Percentiles rank a stretch among this genome's conserved stretches.
These are phyloP conservation scores for Meira nashicola DNA, from an alignment of 1,284 basidiomycete genomes.

Conservation along the genomic window DNA sequence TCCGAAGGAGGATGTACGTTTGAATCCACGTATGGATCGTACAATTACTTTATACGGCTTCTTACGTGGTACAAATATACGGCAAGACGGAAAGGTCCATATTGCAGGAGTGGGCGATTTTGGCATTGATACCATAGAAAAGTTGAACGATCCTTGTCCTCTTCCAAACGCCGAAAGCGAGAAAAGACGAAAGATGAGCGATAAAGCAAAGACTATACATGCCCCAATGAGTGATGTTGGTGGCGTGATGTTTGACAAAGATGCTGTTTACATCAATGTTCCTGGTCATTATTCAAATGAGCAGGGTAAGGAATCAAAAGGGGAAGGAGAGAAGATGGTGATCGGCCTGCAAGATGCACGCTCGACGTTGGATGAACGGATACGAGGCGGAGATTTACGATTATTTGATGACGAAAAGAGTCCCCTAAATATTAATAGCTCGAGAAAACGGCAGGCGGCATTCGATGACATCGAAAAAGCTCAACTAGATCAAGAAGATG, in stretches of 20 bases:
- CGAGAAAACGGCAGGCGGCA: conserved; percentile 35
- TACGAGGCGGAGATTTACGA: conserved; percentile 75
- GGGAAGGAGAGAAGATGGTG: conserved; percentile 96
- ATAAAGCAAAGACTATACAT: conserved; percentile 91
- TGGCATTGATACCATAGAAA: conserved; percentile 67
- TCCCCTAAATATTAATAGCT: conserved; percentile 16
- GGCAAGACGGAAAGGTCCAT: conserved; percentile 75
- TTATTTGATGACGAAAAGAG: conserved; percentile 71
- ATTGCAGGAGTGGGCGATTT: conserved; percentile 88
- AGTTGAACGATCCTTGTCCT: conserved; percentile 87
- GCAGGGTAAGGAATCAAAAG: conserved; percentile 54
- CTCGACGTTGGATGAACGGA: conserved; percentile 75
- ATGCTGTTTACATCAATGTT: conserved; percentile 96
- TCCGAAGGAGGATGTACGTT: conserved; percentile 73
- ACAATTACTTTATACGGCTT: conserved; percentile 92
- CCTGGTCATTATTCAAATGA: conserved; percentile 80
- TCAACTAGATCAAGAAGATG: conserved; percentile 34
- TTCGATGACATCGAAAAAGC: conserved; percentile 51
- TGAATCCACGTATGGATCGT: conserved; percentile 81
- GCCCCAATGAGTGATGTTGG: conserved; percentile 99
- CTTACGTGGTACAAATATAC: conserved; percentile 59
- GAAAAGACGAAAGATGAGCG: conserved; percentile 83
- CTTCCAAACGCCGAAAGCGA: conserved; percentile 86
- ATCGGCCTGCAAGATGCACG: conserved; percentile 86
- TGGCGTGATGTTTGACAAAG: conserved; percentile 95